Conservation (phyloP, 345 rosid species). For the Aegle marmelos region DNA sequence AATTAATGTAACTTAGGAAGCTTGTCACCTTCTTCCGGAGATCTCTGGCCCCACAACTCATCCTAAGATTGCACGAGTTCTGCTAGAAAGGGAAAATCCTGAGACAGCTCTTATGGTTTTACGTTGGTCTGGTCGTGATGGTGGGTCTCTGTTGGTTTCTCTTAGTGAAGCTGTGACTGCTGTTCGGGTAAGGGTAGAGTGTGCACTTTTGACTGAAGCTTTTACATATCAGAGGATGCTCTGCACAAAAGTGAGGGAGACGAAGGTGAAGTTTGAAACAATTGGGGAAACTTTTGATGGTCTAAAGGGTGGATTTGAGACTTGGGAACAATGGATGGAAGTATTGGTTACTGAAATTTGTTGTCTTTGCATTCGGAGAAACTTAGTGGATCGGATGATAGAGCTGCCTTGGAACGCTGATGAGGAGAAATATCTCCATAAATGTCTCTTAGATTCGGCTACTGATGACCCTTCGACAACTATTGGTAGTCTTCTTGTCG, state of each 20-base stretch:
- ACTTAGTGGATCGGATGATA: constrained; percentile 80
- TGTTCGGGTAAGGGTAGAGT: constrained; percentile 82
- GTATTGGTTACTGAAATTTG: constrained; percentile 81
- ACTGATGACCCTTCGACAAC: constrained; percentile 65
- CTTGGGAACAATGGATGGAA: constrained; percentile 81
- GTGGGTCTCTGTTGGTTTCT: constrained; percentile 54
- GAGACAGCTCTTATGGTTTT: constrained; percentile 86
- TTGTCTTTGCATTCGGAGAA: constrained; percentile 82
- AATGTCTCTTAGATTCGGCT: constrained; percentile 78
- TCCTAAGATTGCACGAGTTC: constrained; percentile 87
- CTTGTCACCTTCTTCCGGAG: constrained; percentile 84
- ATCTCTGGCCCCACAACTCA: constrained; percentile 76
- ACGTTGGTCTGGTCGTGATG: constrained; percentile 90
- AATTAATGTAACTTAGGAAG: constrained; percentile 59
- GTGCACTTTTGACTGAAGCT: constrained; percentile 93
- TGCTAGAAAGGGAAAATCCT: constrained; percentile 82
- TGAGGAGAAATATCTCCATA: constrained; percentile 85
- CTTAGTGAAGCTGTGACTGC: constrained; percentile 85
- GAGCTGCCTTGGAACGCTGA: constrained; percentile 88
- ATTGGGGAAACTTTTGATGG: constrained; percentile 32
- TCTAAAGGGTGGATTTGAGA: constrained; percentile 36
- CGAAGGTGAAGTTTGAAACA: constrained; percentile 41
- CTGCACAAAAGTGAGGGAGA: constrained; percentile 67
- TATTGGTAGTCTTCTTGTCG: constrained; percentile 77
- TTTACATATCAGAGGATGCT: constrained; percentile 81